Percentiles rank a stretch among this genome's conserved stretches.
phyloP scores from a whole-genome alignment of 2,329 filamentous ascomycete genomes.

The Bisporella sp. region DNA sequence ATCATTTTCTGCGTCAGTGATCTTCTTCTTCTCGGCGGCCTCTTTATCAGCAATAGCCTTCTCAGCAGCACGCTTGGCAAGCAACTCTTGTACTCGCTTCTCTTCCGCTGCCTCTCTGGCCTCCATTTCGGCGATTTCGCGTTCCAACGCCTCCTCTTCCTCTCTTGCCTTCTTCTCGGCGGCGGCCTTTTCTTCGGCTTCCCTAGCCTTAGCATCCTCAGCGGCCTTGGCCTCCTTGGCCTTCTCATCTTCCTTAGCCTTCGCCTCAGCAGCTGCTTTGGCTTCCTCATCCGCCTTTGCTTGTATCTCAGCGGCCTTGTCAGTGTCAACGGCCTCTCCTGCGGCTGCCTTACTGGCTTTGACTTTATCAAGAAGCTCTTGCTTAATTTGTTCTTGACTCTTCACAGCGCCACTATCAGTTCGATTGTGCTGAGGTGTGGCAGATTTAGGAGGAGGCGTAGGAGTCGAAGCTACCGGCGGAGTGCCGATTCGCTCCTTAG shows the following conservation, averaged over 20 bases:
- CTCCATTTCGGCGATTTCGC: conserved; percentile 44
- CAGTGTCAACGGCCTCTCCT: conserved; percentile 27
- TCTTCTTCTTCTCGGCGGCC: conserved; percentile 50
- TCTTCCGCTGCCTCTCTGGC: conserved; percentile 29
- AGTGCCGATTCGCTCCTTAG: conserved; percentile 49
- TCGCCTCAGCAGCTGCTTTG: conserved; percentile 21
- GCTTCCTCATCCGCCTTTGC: conserved; percentile 27
- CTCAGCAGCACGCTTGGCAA: conserved; percentile 25
- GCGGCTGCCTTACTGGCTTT: conserved; percentile 31
- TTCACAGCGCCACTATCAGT: conserved; percentile 66
- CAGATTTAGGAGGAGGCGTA: conserved; percentile 72
- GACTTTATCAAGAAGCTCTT: conserved; percentile 62
- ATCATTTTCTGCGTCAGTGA: conserved; percentile 65
- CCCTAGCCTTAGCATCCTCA: conserved; percentile 28
- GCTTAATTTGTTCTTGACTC: conserved; percentile 72
- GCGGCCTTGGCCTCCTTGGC: conserved; percentile 25
- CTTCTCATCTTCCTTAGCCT: conserved; percentile 30
- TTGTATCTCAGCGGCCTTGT: conserved; percentile 25
- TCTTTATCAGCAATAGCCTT: conserved; percentile 37
- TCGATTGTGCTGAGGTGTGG: conserved; percentile 60
- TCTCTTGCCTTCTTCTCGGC: conserved; percentile 40
- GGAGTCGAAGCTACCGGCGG: conserved; percentile 63
- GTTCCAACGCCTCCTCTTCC: conserved; percentile 52
- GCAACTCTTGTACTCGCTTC: conserved; percentile 24
- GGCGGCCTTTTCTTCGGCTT: conserved; percentile 26